Evolutionary conservation across 768 basidiomycete genomes (phyloP), one percentile per base, ranked within the genome.

Genomic region (Xerocomellus intermedius): DNA sequence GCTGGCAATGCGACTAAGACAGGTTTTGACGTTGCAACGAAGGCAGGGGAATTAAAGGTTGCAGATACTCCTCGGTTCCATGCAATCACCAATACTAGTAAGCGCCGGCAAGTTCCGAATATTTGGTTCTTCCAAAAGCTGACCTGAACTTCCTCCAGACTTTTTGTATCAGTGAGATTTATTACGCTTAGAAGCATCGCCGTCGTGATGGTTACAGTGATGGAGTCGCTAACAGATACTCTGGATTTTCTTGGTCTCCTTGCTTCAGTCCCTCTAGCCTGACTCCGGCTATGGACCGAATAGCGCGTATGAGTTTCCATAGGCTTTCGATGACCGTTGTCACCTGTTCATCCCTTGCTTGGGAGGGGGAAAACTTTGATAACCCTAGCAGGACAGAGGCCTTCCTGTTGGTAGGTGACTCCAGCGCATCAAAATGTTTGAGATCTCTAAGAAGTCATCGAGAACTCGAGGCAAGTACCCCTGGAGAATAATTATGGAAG

Each of bases 181-280:
- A 67, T 69, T 62, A 48, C 55, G 19, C 53, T 55, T 12, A 32
- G 67, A 67, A 69, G 66, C 57, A 51, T 56, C 14, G 24, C 42
- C 39, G 67, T 68, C 41, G 65, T 39, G 62, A 64, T 67, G 65
- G 67, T 67, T 67, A 69, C 67, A 46, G 42, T 56, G 65, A 62
- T 54, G 57, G 47, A 16, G 42, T 50, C 24, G 39, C 56, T 19
- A 17, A 52, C 58, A 47, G 49, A 37, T 44, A 35, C 43, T 21
- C 28, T 52, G 43, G 26, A 36, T 60, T 44, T 50, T 38, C 53
- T 53, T 43, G 43, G 21, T 45, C 26, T 54, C 36, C 30, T 47
- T 45, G 41, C 32, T 21, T 30, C 38, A 63, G 26, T 28, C 8
- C 49, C 24, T 21, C 32, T 19, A 30, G 28, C 32, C 35, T 39